Base-by-base conservation (phyloP, 495 filamentous ascomycete species). In the Thozetella sp. region DNA sequence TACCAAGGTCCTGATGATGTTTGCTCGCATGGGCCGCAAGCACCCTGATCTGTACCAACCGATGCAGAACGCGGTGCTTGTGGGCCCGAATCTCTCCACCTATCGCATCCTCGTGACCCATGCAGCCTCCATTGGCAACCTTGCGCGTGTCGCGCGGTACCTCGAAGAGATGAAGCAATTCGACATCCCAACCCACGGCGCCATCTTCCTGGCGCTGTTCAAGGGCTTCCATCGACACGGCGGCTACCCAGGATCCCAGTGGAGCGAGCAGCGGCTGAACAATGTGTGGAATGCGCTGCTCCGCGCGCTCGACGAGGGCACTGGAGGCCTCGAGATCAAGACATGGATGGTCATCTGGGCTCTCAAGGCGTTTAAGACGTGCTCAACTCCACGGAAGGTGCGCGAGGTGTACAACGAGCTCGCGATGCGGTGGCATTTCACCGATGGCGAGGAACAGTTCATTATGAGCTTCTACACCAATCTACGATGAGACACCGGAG, bases 191-290 rank as follows among this genome's bases (percentile, higher is more conserved):
- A 63, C 88, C 27, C 79, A 90, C 56, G 85, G 83, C 26, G 77
- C 80, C 34, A 82, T 91, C 27, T 92, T 89, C 64, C 71, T 87
- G 50, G 76, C 82, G 3, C 76, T 97, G 23, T 87, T 96, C 66
- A 86, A 89, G 60, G 90, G 88, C 3, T 97, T 97, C 69, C 77
- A 79, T 50, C 68, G 69, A n/a, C 85, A 93, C 68, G 92, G 91
- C 19, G 83, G 85, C n/a, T 72, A 77, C 24, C 54, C 66, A 6
- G 82, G 84, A 60, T 85, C 83, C 13, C 68, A 83, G 6, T 95
- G 91, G 93, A 89, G 83, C 52, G 74, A 76, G 19, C 72, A 79
- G 61, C 78, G 80, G 40, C 78, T 93, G 15, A 74, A 82, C 53
- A 74, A 67, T 51, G 80, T 84, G 30, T 83, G 72, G 68, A 54